Conservation (phyloP, 2,329 filamentous ascomycete genomes). For the Xylaria sp. region DNA sequence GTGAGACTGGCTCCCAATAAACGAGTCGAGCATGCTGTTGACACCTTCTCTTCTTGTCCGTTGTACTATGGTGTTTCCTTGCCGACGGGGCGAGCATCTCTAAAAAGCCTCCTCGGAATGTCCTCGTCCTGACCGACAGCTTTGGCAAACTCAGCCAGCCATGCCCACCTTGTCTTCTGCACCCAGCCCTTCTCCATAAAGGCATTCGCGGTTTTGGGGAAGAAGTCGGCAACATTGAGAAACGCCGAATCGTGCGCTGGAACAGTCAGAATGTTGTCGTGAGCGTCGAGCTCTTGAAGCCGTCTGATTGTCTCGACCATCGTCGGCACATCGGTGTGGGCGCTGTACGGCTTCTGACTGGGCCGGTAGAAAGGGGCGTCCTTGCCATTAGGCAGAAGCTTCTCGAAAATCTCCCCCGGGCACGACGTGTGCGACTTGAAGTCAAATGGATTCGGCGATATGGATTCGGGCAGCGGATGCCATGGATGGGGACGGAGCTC, state of each 20-base stretch:
- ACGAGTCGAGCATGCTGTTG: too few relatives aligned
- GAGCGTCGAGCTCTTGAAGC: conserved; percentile 33
- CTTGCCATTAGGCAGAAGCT: conserved; percentile 43
- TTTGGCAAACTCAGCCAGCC: conserved; percentile 55
- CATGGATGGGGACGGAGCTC: conserved; percentile 32
- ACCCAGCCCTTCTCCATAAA: conserved; percentile 54
- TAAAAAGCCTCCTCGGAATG: conserved; percentile 25
- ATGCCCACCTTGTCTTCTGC: conserved; percentile 53
- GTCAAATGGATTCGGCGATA: conserved; percentile 48
- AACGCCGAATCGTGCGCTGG: conserved; percentile 32
- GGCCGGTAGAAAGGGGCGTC: conserved; percentile 43
- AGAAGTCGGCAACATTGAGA: conserved; percentile 52
- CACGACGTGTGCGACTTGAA: conserved; percentile 41
- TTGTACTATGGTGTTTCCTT: not conserved
- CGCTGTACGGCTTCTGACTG: conserved; percentile 12
- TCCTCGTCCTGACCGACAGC: conserved; percentile 45
- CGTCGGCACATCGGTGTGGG: conserved; percentile 19
- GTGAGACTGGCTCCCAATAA: too few relatives aligned
- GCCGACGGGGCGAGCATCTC: conserved; percentile 22
- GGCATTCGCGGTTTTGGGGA: conserved; percentile 53
- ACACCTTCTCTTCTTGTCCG: too few relatives aligned
- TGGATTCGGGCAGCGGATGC: conserved; percentile 37
- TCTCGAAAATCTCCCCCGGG: conserved; percentile 29
- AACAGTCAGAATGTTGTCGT: conserved; percentile 33
- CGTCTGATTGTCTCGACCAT: conserved; percentile 40